A percentile compares a stretch with the other conserved stretches of the same genome.
Evolutionary conservation across 441 rosid genomes (phyloP).

Genomic region (Manihot esculenta): DNA sequence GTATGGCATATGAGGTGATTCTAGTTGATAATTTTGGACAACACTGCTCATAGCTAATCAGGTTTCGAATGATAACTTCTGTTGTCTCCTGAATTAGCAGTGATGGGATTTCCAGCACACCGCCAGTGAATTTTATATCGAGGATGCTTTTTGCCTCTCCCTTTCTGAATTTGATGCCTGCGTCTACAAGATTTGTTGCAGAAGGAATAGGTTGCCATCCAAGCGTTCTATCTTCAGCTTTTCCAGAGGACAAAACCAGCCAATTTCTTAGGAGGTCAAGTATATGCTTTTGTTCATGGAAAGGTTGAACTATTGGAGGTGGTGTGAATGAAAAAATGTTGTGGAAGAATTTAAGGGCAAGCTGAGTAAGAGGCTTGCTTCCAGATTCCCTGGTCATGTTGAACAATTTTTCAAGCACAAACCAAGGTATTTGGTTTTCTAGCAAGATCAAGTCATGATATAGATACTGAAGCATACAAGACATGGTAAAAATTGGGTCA

Average conservation of each 20-base stretch:
- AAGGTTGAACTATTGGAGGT: neutral
- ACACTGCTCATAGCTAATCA: conserved; percentile 38
- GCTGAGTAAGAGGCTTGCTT: conserved; percentile 19
- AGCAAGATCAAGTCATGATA: conserved; percentile 39
- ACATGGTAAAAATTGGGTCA: conserved; percentile 33
- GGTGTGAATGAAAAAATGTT: conserved; percentile 21
- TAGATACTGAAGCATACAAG: conserved; percentile 25
- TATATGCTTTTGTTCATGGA: conserved; percentile 25
- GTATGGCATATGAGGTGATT: conserved; percentile 32
- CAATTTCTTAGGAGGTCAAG: conserved; percentile 26
- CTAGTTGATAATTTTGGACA: conserved; percentile 2
- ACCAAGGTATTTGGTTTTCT: conserved; percentile 40
- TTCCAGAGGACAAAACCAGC: conserved; percentile 7
- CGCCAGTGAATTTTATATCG: conserved; percentile 24
- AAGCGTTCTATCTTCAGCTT: neutral
- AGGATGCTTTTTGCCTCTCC: conserved; percentile 15
- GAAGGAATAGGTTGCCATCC: conserved; percentile 30
- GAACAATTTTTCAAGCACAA: conserved; percentile 33
- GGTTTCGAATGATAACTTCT: conserved; percentile 31
- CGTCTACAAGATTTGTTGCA: conserved; percentile 20
- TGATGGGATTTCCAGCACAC: conserved; percentile 30
- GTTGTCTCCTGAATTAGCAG: conserved; percentile 29
- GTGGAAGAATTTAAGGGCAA: conserved; percentile 21
- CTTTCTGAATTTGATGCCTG: conserved; percentile 30
- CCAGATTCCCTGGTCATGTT: conserved; percentile 7